These are phyloP conservation scores for Cavenderia fasciculata DNA, from an alignment of 78 protist species.

Conservation along the genomic window DNA sequence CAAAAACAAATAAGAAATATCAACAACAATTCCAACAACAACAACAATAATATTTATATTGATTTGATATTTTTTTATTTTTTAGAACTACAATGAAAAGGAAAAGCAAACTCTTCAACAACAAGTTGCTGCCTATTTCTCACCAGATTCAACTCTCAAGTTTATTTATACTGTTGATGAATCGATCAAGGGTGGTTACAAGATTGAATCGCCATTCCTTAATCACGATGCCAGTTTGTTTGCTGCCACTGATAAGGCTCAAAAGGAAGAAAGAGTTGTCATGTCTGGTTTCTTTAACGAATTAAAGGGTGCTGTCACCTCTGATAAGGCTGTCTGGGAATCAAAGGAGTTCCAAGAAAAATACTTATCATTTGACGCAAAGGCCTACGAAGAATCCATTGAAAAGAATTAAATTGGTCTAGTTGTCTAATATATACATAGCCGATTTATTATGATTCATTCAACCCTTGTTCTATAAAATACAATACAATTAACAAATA, in stretches of 20 bases:
- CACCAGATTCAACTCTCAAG: constrained; percentile 25
- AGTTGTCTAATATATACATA: too few relatives aligned
- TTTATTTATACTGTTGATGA: constrained; percentile 30
- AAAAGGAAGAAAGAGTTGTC: constrained; percentile 8
- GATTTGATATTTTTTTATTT: neutral
- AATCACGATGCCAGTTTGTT: constrained; percentile 44
- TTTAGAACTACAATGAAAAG: constrained; percentile 8
- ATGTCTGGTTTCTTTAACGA: constrained; percentile 28
- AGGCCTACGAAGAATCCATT: constrained; percentile 35
- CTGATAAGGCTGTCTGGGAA: constrained; percentile 49
- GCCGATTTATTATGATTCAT: too few relatives aligned
- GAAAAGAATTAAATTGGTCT: too few relatives aligned
- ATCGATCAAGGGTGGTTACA: constrained; percentile 60
- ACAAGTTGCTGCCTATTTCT: constrained; percentile 26
- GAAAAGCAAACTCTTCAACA: constrained; percentile 32
- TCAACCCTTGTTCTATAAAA: too few relatives aligned
- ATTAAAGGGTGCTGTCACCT: constrained; percentile 11
- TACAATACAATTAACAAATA: too few relatives aligned
- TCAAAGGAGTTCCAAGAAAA: constrained; percentile 57
- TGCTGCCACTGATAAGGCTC: constrained; percentile 21
- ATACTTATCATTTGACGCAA: constrained; percentile 46
- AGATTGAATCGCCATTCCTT: constrained; percentile 59
- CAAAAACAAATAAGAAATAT: too few relatives aligned
- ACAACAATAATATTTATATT: neutral
- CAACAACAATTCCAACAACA: too few relatives aligned